Evolutionary conservation across 805 yeast species (phyloP).

Genomic region (Monosporozyma siamensis): DNA sequence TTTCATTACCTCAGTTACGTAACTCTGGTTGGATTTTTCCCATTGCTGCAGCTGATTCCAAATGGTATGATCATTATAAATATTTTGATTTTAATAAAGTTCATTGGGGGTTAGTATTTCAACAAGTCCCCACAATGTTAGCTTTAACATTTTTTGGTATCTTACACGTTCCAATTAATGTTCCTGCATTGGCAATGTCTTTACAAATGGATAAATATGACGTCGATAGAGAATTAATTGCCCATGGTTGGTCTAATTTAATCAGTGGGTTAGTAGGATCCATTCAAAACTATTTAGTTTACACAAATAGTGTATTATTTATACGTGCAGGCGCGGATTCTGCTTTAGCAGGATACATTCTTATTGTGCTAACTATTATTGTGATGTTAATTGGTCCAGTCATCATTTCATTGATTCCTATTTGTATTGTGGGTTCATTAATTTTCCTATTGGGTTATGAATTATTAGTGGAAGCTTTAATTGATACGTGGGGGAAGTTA

Average conservation of each 20-base stretch:
- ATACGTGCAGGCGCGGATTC: conserved; percentile 93
- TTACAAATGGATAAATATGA: conserved; percentile 74
- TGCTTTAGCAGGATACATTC: conserved; percentile 77
- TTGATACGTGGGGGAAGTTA: conserved; percentile 74
- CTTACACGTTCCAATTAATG: conserved; percentile 93
- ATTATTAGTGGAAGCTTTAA: conserved; percentile 72
- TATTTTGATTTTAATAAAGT: conserved; percentile 61
- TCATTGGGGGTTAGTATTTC: conserved; percentile 60
- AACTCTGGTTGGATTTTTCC: conserved; percentile 78
- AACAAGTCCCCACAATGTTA: conserved; percentile 83
- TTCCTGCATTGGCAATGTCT: conserved; percentile 92
- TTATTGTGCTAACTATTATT: conserved; percentile 70
- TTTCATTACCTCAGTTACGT: conserved; percentile 55
- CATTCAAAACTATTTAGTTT: conserved; percentile 89
- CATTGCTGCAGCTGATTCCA: conserved; percentile 43
- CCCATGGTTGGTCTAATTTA: conserved; percentile 88
- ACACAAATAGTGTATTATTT: conserved; percentile 85
- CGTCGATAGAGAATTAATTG: conserved; percentile 86
- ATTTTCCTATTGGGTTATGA: conserved; percentile 89
- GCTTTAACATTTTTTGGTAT: conserved; percentile 95
- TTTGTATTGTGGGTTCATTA: conserved; percentile 89
- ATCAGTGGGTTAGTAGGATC: conserved; percentile 78
- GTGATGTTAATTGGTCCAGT: conserved; percentile 86
- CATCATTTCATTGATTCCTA: conserved; percentile 89
- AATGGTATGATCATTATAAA: conserved; percentile 86